Evolutionary conservation across 2,329 filamentous ascomycete genomes (phyloP), one percentile per base, ranked within the genome.

Genomic region (Fusarium sp.): DNA sequence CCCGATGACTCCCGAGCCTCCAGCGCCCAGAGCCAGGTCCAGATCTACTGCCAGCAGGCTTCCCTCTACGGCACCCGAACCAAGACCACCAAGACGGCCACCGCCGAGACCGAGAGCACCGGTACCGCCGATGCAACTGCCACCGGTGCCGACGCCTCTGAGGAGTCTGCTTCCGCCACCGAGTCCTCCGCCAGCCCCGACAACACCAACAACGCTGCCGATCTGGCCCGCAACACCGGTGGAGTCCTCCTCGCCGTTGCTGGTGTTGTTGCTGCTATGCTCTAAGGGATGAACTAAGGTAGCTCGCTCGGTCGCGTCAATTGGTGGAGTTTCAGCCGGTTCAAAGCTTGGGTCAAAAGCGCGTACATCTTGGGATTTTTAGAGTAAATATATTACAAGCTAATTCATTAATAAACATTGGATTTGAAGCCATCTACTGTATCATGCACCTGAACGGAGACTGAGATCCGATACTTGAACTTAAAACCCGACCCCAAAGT

Each of bases 41-140:
- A 79, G 69, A 81, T 84, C 76, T 85, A 81, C 83, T 89, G 87
- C 83, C 78, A 80, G 66, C 83, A 86, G 73, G 86, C 85, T 68
- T 84, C 81, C 68, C 81, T 85, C 77, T 85, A 83, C 80, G 81
- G 83, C 61, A 83, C 84, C 52, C 79, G 79, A 45, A 78, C 79
- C 68, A 72, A 72, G 60, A 68, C 73, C 59, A 69, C 79, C 52
- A 75, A 68, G 62, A 78, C 81, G 22, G 69, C 72, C 52, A 66
- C 76, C 15, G 66, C 76, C 32, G 69, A 62, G 35, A 20, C 72
- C 40, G 56, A 79, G 40, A 76, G 68, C 30, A 40, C 70, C 20
- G 67, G 25, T 9, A 57, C 71, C 17, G 50, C 71, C 4, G 71
- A 74, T 52, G 72, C 72, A 9, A 72, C 66, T n/a, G 59, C 77